Evolutionary conservation across 805 yeast species (phyloP).

Genomic region (Wickerhamiella nectarea): DNA sequence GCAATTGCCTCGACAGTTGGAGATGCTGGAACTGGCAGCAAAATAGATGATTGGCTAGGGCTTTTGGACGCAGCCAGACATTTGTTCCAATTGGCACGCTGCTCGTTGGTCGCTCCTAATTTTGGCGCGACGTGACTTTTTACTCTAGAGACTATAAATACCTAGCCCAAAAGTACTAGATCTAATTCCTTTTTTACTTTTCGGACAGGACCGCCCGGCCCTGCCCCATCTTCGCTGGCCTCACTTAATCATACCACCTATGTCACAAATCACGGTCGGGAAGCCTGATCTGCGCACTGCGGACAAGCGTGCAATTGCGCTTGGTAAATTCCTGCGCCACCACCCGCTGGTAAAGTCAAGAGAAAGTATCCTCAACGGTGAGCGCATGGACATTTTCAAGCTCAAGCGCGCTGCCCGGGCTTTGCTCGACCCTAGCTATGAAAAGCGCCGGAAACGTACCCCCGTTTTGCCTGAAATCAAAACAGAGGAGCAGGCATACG

Average conservation of each 20-base stretch:
- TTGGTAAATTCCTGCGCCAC: slow-evolving; percentile 60
- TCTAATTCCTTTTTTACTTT: too few relatives aligned
- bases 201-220: too few relatives aligned
- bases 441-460: slow-evolving; percentile 30
- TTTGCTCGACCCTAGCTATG: slow-evolving; percentile 57
- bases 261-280: slow-evolving; percentile 19
- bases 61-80: too few relatives aligned
- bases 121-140: too few relatives aligned
- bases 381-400: slow-evolving; percentile 69
- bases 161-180: too few relatives aligned
- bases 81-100: too few relatives aligned
- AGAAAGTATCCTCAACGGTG: slow-evolving; percentile 59
- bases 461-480: slow-evolving; percentile 38
- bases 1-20: too few relatives aligned
- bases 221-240: too few relatives aligned
- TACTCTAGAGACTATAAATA: too few relatives aligned
- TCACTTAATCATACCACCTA: not conserved
- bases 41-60: too few relatives aligned
- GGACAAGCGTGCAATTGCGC: slow-evolving; percentile 46
- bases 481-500: slow-evolving; percentile 43
- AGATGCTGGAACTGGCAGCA: not conserved
- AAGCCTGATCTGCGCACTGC: slow-evolving; percentile 25
- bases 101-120: too few relatives aligned
- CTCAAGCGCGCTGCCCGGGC: slow-evolving; percentile 72
- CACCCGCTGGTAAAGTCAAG: slow-evolving; percentile 63